Base-by-base conservation (phyloP, 257 asterid genomes). In the Nicotiana tomentosiformis region DNA sequence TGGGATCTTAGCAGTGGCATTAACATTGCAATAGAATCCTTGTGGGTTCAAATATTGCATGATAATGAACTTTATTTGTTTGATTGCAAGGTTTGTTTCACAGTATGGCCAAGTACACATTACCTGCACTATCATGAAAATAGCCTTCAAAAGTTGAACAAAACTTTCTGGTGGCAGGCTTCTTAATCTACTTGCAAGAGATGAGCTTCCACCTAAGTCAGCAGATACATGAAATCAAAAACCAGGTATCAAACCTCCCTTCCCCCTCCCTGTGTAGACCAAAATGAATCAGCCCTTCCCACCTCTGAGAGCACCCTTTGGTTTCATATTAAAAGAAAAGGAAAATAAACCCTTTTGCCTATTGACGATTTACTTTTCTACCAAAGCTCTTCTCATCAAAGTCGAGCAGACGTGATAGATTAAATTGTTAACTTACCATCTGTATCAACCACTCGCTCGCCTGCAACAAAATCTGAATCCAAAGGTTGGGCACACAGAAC, bases 51-150 rank as follows among this genome's bases (percentile, higher is more conserved):
- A 7, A 46, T 74, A 46, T 43, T 72, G 61, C 62, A 46, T 74
- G 79, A 74, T 43, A 74, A 74, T 12, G 60, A 74, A 23, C 61
- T 46, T 14, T 46, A 49, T 46, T 11, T 72, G 39, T 53, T 74
- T 46, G 61, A 49, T 23, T 49, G 37, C 60, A 39, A 58, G 79
- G 62, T 74, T 74, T 23, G 79, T 20, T 43, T 29, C 78, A 74
- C 37, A 74, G 33, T 46, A 32, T 70, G 78, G 33, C 86, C 86
- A 85, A 85, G 88, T 85, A 84, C 86, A 89, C 95, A 87, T 93
- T 96, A 96, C 99, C 98, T 90, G 97, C 84, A 96, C 98, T 77
- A 92, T 91, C 88, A 87, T 90, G 88, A 96, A 96, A 84, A 96
- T 90, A 83, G 90, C 97, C 87, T 90, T 91, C 90, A 96, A 80